A percentile compares a stretch with the other conserved stretches of the same genome.
Evolutionary conservation across 495 filamentous ascomycete species (phyloP).

Genomic region (Penicillium psychrofluorescens): DNA sequence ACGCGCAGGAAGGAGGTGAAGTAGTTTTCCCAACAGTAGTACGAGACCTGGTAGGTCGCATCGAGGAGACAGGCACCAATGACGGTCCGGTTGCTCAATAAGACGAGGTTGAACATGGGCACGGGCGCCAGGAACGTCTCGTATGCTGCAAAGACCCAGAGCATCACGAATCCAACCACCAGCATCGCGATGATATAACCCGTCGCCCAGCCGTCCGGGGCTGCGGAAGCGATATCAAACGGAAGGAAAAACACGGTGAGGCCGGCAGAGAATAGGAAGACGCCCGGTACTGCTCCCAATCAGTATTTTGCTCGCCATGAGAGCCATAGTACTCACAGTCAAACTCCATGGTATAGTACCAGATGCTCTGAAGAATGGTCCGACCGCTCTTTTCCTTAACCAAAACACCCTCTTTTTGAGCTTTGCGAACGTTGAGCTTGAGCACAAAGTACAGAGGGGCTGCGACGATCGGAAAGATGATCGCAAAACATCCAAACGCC

Average conservation of each 20-base stretch:
- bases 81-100: slow-evolving; percentile 39
- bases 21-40: slow-evolving; percentile 31
- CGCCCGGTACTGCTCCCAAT: slow-evolving; percentile 18
- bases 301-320: no score
- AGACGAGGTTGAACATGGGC: slow-evolving; percentile 46
- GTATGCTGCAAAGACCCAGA: slow-evolving; percentile 47
- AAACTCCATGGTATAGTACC: slow-evolving; percentile 18
- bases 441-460: slow-evolving; percentile 29
- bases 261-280: slow-evolving; percentile 48
- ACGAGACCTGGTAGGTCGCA: slow-evolving; percentile 49
- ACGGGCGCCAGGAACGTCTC: slow-evolving; percentile 44
- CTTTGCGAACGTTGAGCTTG: slow-evolving; percentile 44
- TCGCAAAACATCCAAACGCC: slow-evolving; percentile 53
- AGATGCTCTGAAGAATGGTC: slow-evolving; percentile 7
- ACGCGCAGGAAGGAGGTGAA: slow-evolving; percentile 62
- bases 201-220: slow-evolving; percentile 29
- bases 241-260: slow-evolving; percentile 52
- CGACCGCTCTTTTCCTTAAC: slow-evolving; percentile 17
- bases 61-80: slow-evolving; percentile 46
- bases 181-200: slow-evolving; percentile 45
- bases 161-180: slow-evolving; percentile 42
- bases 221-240: slow-evolving; percentile 41
- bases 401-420: slow-evolving; percentile 32
- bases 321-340: slow-evolving; percentile 13
- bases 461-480: slow-evolving; percentile 47